These are phyloP conservation scores for Panaeolus papilionaceus DNA, from an alignment of 768 basidiomycete species.

Conservation along the genomic window DNA sequence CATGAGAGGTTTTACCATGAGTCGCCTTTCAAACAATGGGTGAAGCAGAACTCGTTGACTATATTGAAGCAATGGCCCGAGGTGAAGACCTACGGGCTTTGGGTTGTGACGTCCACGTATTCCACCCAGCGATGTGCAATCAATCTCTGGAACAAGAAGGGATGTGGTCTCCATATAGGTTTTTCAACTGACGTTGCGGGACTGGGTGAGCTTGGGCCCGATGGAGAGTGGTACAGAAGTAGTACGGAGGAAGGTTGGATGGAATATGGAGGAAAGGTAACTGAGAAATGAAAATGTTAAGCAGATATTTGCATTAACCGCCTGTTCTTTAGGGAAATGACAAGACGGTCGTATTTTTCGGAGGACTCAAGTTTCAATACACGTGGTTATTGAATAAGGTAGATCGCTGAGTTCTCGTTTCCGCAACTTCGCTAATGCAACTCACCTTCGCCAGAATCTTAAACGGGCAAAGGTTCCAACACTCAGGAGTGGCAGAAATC, in stretches of 20 bases:
- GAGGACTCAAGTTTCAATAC: conserved; percentile 29
- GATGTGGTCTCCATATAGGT: conserved; percentile 26
- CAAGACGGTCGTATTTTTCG: conserved; percentile 29
- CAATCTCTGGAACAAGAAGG: conserved; percentile 29
- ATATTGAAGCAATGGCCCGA: conserved; percentile 28
- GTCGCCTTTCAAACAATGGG: conserved; percentile 31
- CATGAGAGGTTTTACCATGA: conserved; percentile 30
- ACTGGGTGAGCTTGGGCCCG: conserved; percentile 25
- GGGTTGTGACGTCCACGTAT: conserved; percentile 32
- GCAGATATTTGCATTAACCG: background rate
- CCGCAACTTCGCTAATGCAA: background rate
- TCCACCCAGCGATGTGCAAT: conserved; percentile 29
- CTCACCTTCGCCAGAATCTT: background rate
- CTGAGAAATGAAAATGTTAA: background rate
- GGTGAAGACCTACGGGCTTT: conserved; percentile 28
- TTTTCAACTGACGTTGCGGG: conserved; percentile 27
- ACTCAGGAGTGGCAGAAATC: background rate
- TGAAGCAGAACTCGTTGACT: conserved; percentile 26
- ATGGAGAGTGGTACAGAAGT: conserved; percentile 29
- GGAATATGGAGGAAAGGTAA: conserved; percentile 27
- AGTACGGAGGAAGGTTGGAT: conserved; percentile 31
- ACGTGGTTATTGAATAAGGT: conserved; percentile 1
- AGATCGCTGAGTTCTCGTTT: background rate
- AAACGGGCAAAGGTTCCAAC: background rate
- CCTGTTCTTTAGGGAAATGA: conserved; percentile 23